Percentiles rank a stretch among this genome's conserved stretches.
These are phyloP conservation scores for Solanum ahanhuiri DNA, from an alignment of 257 asterid genomes.

Conservation along the genomic window DNA sequence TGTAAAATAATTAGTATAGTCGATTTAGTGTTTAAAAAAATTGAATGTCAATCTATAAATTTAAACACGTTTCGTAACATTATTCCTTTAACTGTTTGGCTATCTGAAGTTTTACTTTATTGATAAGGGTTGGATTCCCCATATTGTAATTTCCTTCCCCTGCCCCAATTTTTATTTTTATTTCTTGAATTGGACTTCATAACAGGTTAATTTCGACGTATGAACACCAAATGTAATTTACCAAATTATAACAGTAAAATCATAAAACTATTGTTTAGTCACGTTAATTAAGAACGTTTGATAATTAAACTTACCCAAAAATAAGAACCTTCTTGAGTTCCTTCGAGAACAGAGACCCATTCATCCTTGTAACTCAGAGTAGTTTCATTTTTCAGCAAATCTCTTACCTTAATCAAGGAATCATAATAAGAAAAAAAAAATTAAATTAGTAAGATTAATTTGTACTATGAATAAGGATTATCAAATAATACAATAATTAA, in stretches of 20 bases:
- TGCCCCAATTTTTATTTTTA: too few species aligned
- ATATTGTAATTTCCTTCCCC: too few species aligned
- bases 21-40: too few species aligned
- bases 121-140: too few species aligned
- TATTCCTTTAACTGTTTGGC: too few species aligned
- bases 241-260: background rate
- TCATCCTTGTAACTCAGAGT: conserved; percentile 39
- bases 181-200: background rate
- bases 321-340: conserved; percentile 65
- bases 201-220: background rate
- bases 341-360: conserved; percentile 58
- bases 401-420: conserved; percentile 38
- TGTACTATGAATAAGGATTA: background rate
- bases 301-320: background rate
- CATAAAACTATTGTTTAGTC: accelerated
- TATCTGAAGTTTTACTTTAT: too few species aligned
- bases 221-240: background rate
- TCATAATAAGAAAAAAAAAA: background rate
- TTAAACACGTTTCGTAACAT: background rate
- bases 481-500: background rate
- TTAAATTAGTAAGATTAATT: background rate
- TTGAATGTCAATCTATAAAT: background rate
- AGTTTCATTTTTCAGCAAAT: conserved; percentile 46
- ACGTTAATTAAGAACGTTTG: background rate
- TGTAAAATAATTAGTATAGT: too few species aligned